A percentile compares a stretch with the other conserved stretches of the same genome.
phyloP scores from a whole-genome alignment of 257 asterid genomes.

The Lantana camara region DNA sequence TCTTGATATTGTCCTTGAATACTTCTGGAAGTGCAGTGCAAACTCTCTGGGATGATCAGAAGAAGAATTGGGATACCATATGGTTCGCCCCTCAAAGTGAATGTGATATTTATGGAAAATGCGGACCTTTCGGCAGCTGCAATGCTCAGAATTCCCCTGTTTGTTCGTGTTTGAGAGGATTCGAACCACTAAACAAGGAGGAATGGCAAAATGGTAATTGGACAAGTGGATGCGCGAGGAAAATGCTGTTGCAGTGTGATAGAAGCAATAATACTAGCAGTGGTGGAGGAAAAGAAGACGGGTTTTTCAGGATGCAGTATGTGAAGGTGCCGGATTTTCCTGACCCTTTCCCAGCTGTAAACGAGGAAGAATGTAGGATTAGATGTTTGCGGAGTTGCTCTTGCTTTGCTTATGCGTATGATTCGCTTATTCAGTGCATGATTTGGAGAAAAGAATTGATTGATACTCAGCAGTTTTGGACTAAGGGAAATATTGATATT shows the following conservation, averaged over 20 bases:
- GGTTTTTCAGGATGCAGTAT: conserved; percentile 25
- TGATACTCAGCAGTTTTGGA: too few relatives aligned
- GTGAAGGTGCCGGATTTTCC: too few relatives aligned
- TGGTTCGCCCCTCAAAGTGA: conserved; percentile 14
- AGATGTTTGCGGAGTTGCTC: conserved; percentile 51
- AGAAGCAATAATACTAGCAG: not conserved
- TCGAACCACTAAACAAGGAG: not conserved
- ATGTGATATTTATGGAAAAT: too few relatives aligned
- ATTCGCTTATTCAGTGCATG: conserved; percentile 50
- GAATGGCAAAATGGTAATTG: conserved; percentile 10
- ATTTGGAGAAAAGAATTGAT: conserved; percentile 43
- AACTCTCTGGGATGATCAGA: conserved; percentile 27
- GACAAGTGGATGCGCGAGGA: conserved; percentile 1
- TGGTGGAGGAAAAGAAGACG: conserved; percentile 30
- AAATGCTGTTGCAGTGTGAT: not conserved
- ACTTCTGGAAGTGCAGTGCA: too few relatives aligned
- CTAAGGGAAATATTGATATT: conserved; percentile 36
- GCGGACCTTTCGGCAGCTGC: too few relatives aligned
- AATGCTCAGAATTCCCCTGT: too few relatives aligned
- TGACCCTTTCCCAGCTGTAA: not conserved
- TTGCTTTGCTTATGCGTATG: conserved; percentile 54
- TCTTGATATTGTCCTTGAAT: conserved; percentile 5
- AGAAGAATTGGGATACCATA: not conserved
- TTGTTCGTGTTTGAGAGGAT: not conserved
- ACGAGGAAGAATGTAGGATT: conserved; percentile 27